Evolutionary conservation across 2,329 filamentous ascomycete genomes (phyloP).

Genomic region (Trichoderma asperellum): DNA sequence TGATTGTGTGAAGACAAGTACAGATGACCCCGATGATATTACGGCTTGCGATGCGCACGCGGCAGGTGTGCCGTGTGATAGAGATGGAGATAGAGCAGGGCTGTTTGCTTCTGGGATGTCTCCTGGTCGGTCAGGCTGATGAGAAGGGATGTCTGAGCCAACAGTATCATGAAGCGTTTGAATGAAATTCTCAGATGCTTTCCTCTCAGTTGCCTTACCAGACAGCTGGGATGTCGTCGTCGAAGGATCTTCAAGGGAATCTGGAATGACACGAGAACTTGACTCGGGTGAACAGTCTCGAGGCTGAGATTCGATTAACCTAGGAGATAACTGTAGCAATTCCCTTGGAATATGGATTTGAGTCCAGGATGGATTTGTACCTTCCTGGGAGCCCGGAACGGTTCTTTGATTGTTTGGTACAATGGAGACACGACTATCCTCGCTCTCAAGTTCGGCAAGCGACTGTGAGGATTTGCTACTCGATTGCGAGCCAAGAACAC

Average conservation of each 20-base stretch:
- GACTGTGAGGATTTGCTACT: slow-evolving; percentile 40
- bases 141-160: slow-evolving; percentile 37
- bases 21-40: background rate
- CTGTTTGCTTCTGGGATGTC: background rate
- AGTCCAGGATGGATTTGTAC: slow-evolving; percentile 36
- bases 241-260: slow-evolving; percentile 30
- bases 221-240: slow-evolving; percentile 21
- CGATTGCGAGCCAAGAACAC: slow-evolving; percentile 39
- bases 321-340: background rate
- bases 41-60: background rate
- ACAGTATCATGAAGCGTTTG: slow-evolving; percentile 28
- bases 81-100: slow-evolving; percentile 1
- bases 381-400: slow-evolving; percentile 52
- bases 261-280: slow-evolving; percentile 27
- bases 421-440: slow-evolving; percentile 41
- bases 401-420: slow-evolving; percentile 43
- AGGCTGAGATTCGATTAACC: background rate
- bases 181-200: slow-evolving; percentile 28
- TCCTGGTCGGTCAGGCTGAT: slow-evolving; percentile 32
- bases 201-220: background rate
- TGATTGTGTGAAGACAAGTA: slow-evolving; percentile 8
- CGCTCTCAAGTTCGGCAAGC: slow-evolving; percentile 43
- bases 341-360: slow-evolving; percentile 23
- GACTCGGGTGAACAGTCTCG: slow-evolving; percentile 6
- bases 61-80: slow-evolving; percentile 10